A percentile compares a stretch with the other conserved stretches of the same genome.
phyloP scores from a whole-genome alignment of 345 rosid species.

The Raphanus raphanistrum region DNA sequence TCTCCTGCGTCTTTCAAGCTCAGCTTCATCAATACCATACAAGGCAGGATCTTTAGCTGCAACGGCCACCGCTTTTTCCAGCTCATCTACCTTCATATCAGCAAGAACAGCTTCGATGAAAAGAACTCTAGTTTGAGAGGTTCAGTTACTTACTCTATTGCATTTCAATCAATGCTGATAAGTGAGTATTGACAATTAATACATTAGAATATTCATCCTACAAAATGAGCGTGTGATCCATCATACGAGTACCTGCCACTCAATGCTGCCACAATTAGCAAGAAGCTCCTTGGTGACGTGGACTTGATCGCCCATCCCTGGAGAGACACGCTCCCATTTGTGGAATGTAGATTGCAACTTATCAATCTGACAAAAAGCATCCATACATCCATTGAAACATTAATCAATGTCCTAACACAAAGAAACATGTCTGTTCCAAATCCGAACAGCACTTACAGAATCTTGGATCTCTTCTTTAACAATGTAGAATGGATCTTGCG shows the following conservation, averaged over 20 bases:
- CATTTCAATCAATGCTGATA: neutral
- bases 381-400: constrained; percentile 15
- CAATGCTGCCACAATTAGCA: constrained; percentile 79
- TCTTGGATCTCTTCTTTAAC: constrained; percentile 98
- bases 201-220: too few species aligned
- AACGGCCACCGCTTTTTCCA: constrained; percentile 83
- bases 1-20: constrained; percentile 89
- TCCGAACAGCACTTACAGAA: constrained; percentile 67
- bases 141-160: neutral
- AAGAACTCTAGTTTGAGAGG: neutral
- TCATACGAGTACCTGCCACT: constrained; percentile 78
- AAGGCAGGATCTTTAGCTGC: constrained; percentile 90
- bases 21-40: constrained; percentile 79
- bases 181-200: neutral
- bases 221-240: too few species aligned
- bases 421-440: neutral
- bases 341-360: constrained; percentile 82
- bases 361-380: constrained; percentile 63
- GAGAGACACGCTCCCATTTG: constrained; percentile 77
- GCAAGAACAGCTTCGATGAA: constrained; percentile 51
- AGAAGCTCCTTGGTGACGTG: constrained; percentile 71
- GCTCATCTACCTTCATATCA: constrained; percentile 96
- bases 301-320: constrained; percentile 59
- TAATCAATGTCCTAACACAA: constrained; percentile 8
- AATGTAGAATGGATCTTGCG: constrained; percentile 96